Base-by-base conservation (phyloP, 495 filamentous ascomycete genomes). In the Astrocystis sublimbata region DNA sequence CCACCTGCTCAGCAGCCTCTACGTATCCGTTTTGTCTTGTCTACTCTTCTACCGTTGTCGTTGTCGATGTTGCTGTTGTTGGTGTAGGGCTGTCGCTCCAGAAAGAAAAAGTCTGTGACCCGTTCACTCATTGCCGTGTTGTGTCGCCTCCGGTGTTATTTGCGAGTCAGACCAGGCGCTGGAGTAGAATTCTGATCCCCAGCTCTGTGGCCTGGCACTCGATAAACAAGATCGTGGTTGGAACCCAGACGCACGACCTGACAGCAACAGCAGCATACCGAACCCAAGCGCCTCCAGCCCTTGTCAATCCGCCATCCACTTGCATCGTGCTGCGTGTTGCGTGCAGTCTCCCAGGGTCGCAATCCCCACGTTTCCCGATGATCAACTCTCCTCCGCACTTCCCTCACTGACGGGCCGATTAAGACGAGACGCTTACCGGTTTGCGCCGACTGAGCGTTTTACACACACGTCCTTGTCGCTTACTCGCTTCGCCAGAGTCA, bases 341-440 rank as follows among this genome's bases (percentile, higher is more conserved):
- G n/a, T 54, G 59, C 19, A 31, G 30, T 30, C 41, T n/a, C 57
- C 65, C 70, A 59, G 62, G 65, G 69, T 57, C 67, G 23, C 42
- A 43, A 68, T 72, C 67, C 70, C 70, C 70, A 66, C 65, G 63
- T 72, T 70, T 69, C 70, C 67, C 69, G 64, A 72, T 72, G 70
- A 68, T 54, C 60, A 54, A 62, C 60, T 57, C 67, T 43, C 70
- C 70, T 70, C 70, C 70, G 70, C 70, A 68, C 68, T 68, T 64
- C 49, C 63, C 61, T 66, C 53, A 68, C 47, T 66, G 67, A 72
- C 70, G 70, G 69, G 70, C 70, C 70, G 70, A 72, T 70, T 72
- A 68, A 66, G 31, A 63, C 35, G 13, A 35, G 33, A 69, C 60
- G 62, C 67, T 69, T 66, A 62, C 60, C 67, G 65, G 63, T 60